phyloP scores from a whole-genome alignment of 164 flowering plant genomes.

The Pachysandra terminalis region DNA sequence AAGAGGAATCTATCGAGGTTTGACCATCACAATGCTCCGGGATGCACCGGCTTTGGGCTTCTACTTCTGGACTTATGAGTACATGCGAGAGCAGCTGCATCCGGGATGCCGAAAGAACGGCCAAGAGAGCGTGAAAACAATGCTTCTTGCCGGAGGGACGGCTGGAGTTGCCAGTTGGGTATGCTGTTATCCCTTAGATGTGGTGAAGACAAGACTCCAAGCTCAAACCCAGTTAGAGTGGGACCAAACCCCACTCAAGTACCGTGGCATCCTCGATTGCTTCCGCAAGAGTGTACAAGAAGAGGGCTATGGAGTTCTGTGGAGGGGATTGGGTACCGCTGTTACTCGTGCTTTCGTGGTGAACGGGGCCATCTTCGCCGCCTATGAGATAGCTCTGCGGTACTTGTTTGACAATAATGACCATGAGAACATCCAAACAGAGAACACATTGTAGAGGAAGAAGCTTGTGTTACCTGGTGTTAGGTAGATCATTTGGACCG shows the following conservation, averaged over 20 bases:
- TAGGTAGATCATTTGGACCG: too few relatives aligned
- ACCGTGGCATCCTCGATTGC: slow-evolving; percentile 70
- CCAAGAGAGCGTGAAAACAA: slow-evolving; percentile 62
- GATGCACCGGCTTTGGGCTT: slow-evolving; percentile 76
- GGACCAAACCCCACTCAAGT: slow-evolving; percentile 27
- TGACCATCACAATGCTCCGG: slow-evolving; percentile 63
- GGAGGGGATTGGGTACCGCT: slow-evolving; percentile 78
- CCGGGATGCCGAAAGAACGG: slow-evolving; percentile 76
- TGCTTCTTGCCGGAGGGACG: slow-evolving; percentile 79
- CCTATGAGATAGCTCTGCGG: slow-evolving; percentile 71
- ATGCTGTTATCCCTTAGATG: slow-evolving; percentile 81
- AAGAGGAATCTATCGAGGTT: slow-evolving; percentile 67
- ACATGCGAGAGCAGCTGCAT: slow-evolving; percentile 65
- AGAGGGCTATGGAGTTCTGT: slow-evolving; percentile 69
- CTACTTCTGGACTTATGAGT: slow-evolving; percentile 88
- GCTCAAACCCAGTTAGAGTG: slow-evolving; percentile 38
- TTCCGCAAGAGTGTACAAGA: slow-evolving; percentile 51
- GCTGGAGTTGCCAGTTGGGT: slow-evolving; percentile 95
- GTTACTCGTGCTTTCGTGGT: slow-evolving; percentile 82
- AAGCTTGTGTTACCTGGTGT: neutral
- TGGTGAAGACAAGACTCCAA: slow-evolving; percentile 73
- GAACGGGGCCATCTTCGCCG: slow-evolving; percentile 77
- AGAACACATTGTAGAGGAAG: neutral
- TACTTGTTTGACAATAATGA: slow-evolving; percentile 35
- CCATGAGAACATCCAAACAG: slow-evolving; percentile 23